Evolutionary conservation across 2,329 filamentous ascomycete genomes (phyloP).

Genomic region (Colletotrichum melonis): DNA sequence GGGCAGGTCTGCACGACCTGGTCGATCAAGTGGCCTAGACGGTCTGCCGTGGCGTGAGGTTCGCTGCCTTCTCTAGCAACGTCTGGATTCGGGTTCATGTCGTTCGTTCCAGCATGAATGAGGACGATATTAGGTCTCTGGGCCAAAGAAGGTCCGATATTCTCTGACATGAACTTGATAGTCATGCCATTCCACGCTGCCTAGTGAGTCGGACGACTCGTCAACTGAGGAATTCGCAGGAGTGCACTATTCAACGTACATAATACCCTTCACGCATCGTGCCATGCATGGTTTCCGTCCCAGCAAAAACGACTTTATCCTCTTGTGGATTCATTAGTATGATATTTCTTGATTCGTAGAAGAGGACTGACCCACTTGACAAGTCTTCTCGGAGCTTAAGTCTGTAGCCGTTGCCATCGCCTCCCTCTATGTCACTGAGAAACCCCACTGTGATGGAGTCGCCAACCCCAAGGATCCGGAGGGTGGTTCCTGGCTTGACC

Average conservation of each 20-base stretch:
- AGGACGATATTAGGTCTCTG: constrained; percentile 50
- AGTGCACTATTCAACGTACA: constrained; percentile 40
- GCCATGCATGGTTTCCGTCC: constrained; percentile 40
- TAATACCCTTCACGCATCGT: constrained; percentile 47
- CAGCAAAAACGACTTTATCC: constrained; percentile 46
- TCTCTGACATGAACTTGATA: constrained; percentile 48
- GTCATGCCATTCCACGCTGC: constrained; percentile 52
- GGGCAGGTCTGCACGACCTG: constrained; percentile 44
- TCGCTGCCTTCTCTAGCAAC: constrained; percentile 47
- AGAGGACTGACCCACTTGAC: constrained; percentile 38
- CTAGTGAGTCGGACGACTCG: constrained; percentile 15
- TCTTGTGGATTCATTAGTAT: not conserved
- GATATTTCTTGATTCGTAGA: too few species aligned
- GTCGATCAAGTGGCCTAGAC: constrained; percentile 48
- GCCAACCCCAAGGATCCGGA: constrained; percentile 50
- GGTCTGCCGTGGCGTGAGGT: constrained; percentile 40
- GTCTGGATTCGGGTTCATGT: constrained; percentile 45
- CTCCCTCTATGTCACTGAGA: constrained; percentile 36
- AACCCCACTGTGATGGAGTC: constrained; percentile 51
- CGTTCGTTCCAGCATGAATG: constrained; percentile 51
- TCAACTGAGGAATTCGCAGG: not conserved
- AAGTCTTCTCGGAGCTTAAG: constrained; percentile 43
- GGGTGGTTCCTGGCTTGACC: constrained; percentile 42
- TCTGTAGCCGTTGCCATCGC: constrained; percentile 51
- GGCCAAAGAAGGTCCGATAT: constrained; percentile 44